These are phyloP conservation scores for Amauroascus niger DNA, from an alignment of 2,329 filamentous ascomycete genomes.

Conservation along the genomic window DNA sequence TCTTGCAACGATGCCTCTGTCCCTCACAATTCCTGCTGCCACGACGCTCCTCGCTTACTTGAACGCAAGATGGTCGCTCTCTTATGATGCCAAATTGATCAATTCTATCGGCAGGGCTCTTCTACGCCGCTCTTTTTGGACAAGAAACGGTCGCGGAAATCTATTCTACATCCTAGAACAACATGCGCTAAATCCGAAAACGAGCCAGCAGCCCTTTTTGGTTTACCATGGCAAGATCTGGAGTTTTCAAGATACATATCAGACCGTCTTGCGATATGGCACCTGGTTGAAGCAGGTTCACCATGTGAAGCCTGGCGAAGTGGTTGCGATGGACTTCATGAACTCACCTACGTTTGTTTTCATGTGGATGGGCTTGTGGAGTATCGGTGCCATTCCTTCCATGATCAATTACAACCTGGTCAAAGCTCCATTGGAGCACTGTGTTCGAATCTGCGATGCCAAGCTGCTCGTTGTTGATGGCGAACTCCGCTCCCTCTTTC, in stretches of 20 bases:
- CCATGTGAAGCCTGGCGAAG: constrained; percentile 57
- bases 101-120: constrained; percentile 43
- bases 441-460: constrained; percentile 57
- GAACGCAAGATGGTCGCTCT: constrained; percentile 59
- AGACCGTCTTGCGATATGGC: constrained; percentile 60
- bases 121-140: constrained; percentile 38
- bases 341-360: constrained; percentile 73
- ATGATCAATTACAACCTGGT: constrained; percentile 82
- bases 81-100: constrained; percentile 57
- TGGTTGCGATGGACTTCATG: constrained; percentile 71
- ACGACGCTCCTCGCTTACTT: constrained; percentile 64
- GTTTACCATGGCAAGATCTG: constrained; percentile 55
- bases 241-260: constrained; percentile 68
- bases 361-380: constrained; percentile 68
- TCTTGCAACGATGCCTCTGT: constrained; percentile 25
- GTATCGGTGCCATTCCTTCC: constrained; percentile 69
- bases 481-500: constrained; percentile 46
- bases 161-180: constrained; percentile 67
- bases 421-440: constrained; percentile 62
- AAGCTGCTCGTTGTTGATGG: constrained; percentile 63
- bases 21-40: constrained; percentile 49
- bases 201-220: constrained; percentile 46
- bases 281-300: constrained; percentile 60
- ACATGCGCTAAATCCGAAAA: constrained; percentile 50
- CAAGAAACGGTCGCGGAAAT: constrained; percentile 54